Conservation (phyloP, 176 grass and related monocot genomes). For the Hsuehochloa calcarea region DNA sequence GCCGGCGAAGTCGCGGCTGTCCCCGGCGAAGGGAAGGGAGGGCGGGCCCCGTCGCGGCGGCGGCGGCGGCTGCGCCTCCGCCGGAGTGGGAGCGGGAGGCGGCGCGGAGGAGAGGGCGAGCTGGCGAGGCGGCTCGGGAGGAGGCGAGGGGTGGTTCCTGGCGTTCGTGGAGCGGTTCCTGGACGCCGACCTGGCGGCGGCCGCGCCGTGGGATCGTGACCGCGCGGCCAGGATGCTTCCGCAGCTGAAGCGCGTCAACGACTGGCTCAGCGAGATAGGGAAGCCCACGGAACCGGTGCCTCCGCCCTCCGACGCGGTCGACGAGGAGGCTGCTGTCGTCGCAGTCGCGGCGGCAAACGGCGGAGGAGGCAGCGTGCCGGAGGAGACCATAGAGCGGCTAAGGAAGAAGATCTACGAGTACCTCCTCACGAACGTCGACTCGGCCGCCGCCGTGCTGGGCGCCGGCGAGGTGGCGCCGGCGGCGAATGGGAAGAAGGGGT, state of each 20-base stretch:
- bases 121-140: conserved; percentile 59
- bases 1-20: conserved; percentile 46
- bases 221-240: conserved; percentile 72
- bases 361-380: conserved; percentile 15
- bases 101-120: conserved; percentile 63
- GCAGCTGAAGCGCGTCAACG: conserved; percentile 89
- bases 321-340: background rate
- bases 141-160: conserved; percentile 82
- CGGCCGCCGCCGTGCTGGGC: conserved; percentile 77
- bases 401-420: conserved; percentile 91
- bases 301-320: background rate
- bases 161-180: conserved; percentile 91
- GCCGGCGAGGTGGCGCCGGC: conserved; percentile 32
- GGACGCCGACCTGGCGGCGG: conserved; percentile 60
- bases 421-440: conserved; percentile 85
- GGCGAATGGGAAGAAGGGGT: conserved; percentile 41
- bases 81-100: conserved; percentile 63
- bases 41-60: background rate
- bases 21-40: conserved; percentile 45
- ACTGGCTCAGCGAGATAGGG: conserved; percentile 81
- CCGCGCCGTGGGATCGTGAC: conserved; percentile 64
- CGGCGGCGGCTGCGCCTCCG: background rate
- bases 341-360: background rate
- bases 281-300: conserved; percentile 31
- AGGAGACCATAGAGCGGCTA: conserved; percentile 73